A percentile compares a stretch with the other conserved stretches of the same genome.
Evolutionary conservation across 108 stramenopile species (phyloP).

Genomic region (Tribonema minus): DNA sequence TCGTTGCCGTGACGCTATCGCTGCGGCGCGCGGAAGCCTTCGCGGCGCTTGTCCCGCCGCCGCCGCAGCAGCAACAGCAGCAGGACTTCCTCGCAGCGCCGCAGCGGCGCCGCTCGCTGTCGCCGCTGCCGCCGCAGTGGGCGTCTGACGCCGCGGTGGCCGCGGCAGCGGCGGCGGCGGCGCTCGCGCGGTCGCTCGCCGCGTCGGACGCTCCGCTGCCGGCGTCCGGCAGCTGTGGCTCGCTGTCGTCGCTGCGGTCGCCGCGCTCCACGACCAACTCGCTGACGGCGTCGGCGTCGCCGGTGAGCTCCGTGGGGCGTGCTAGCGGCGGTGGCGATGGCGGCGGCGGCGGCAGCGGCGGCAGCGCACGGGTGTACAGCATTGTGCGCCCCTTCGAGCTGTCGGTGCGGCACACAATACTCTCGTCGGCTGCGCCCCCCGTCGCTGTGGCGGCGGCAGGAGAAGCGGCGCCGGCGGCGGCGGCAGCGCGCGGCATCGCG

Average conservation of each 20-base stretch:
- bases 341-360: neutral
- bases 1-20: no score
- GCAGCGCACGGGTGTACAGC: neutral
- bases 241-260: neutral
- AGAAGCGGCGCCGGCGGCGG: neutral
- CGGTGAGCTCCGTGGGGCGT: no score
- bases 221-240: neutral
- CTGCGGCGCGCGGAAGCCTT: no score
- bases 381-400: neutral
- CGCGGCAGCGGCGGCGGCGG: neutral
- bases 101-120: neutral
- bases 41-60: no score
- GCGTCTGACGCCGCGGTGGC: neutral
- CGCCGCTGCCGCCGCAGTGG: neutral
- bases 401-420: no score
- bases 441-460: neutral
- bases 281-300: neutral
- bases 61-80: no score
- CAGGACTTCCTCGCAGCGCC: no score
- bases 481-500: neutral
- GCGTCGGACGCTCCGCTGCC: neutral
- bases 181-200: neutral
- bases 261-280: no score
- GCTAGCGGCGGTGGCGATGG: neutral
- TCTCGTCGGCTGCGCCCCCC: no score